These are phyloP conservation scores for Monascus ruber DNA, from an alignment of 2,329 filamentous ascomycete genomes.

Conservation along the genomic window DNA sequence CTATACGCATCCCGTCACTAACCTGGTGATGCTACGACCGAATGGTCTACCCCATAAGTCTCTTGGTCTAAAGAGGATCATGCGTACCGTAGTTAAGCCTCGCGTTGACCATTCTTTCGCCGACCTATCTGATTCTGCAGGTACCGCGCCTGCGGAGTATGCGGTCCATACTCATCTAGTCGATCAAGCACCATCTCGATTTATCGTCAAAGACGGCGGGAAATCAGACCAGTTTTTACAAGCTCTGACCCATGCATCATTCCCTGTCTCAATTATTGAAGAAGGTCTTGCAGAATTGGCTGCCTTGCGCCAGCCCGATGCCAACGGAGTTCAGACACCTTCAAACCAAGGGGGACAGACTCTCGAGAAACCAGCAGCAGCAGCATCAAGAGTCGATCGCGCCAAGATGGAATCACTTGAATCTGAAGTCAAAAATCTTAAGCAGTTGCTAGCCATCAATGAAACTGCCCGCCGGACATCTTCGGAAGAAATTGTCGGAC, in stretches of 20 bases:
- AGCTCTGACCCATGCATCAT: conserved; percentile 28
- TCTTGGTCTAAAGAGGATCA: conserved; percentile 36
- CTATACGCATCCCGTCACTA: conserved; percentile 72
- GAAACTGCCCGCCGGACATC: conserved; percentile 25
- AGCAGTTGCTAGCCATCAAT: conserved; percentile 23
- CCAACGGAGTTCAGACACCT: conserved; percentile 9
- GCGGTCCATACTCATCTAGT: conserved; percentile 29
- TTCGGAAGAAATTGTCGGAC: conserved; percentile 23
- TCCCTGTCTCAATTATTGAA: conserved; percentile 27
- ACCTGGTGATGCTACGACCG: conserved; percentile 61
- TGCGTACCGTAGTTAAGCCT: conserved; percentile 66
- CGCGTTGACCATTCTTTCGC: conserved; percentile 31
- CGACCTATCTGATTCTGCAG: conserved; percentile 21
- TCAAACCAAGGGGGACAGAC: conserved; percentile 1
- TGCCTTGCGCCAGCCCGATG: conserved; percentile 15
- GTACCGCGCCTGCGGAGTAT: conserved; percentile 33
- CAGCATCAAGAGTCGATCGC: conserved; percentile 6
- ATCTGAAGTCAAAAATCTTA: conserved; percentile 28
- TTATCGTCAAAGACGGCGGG: conserved; percentile 1
- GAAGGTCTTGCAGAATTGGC: conserved; percentile 30
- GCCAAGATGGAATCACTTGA: conserved; percentile 23
- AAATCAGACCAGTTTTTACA: conserved; percentile 19
- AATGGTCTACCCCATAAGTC: conserved; percentile 33
- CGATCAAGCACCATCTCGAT: conserved; percentile 4
- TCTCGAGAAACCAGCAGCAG: conserved; percentile 10